Percentiles rank a stretch among this genome's conserved stretches.
Conservation (phyloP, 169 alveolate genomes). For the Cryptosporidium tyzzeri region DNA sequence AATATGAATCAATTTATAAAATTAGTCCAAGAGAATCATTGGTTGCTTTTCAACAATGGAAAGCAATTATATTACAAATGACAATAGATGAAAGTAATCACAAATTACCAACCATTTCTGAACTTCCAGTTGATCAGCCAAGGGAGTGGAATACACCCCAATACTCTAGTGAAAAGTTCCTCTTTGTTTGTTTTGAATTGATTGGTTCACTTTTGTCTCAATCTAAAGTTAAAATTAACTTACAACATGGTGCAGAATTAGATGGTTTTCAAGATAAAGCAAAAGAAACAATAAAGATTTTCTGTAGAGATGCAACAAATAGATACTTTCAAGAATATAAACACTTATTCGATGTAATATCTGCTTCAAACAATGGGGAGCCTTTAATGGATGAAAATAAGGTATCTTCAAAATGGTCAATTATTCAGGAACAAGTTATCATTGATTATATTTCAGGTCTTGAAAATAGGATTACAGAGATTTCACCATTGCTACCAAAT, state of each 20-base stretch:
- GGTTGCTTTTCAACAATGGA: conserved; percentile 75
- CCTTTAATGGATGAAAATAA: conserved; percentile 27
- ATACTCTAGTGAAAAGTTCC: conserved; percentile 62
- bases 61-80: conserved; percentile 29
- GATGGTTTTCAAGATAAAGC: conserved; percentile 20
- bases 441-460: conserved; percentile 33
- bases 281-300: conserved; percentile 16
- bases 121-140: conserved; percentile 48
- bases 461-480: conserved; percentile 32
- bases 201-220: conserved; percentile 32
- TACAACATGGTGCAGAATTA: conserved; percentile 60
- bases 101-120: conserved; percentile 6
- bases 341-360: conserved; percentile 17
- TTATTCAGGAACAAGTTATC: conserved; percentile 60
- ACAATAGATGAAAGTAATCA: not conserved
- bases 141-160: conserved; percentile 73
- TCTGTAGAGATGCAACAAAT: conserved; percentile 67
- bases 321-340: conserved; percentile 40
- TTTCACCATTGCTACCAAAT: conserved; percentile 42
- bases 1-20: conserved; percentile 40
- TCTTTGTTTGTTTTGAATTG: conserved; percentile 62
- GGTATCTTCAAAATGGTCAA: conserved; percentile 38
- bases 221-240: conserved; percentile 4
- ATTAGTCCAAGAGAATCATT: conserved; percentile 18
- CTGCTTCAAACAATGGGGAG: conserved; percentile 17